These are phyloP conservation scores for Pichia kluyveri DNA, from an alignment of 805 yeast species.

Conservation along the genomic window DNA sequence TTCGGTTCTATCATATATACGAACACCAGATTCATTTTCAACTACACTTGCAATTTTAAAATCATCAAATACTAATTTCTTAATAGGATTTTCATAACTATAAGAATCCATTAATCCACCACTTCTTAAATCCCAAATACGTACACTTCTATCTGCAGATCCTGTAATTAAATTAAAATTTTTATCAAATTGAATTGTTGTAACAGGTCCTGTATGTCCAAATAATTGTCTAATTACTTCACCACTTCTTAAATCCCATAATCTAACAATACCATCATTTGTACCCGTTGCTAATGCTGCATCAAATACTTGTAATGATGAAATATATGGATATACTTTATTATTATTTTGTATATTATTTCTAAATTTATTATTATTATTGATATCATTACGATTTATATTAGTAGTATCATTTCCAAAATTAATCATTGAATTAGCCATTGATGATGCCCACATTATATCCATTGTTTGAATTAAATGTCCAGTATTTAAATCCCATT, in stretches of 20 bases:
- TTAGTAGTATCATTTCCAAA: background rate
- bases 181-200: slow-evolving; percentile 55
- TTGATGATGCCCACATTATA: slow-evolving; percentile 48
- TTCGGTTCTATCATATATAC: slow-evolving; percentile 48
- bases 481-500: slow-evolving; percentile 65
- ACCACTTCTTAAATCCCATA: slow-evolving; percentile 71
- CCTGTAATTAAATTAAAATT: slow-evolving; percentile 57
- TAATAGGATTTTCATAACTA: slow-evolving; percentile 49
- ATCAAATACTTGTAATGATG: slow-evolving; percentile 62
- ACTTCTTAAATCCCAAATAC: slow-evolving; percentile 67
- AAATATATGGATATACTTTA: slow-evolving; percentile 36
- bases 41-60: slow-evolving; percentile 41
- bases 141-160: slow-evolving; percentile 49
- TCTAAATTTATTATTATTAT: slow-evolving; percentile 3
- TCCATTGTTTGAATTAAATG: slow-evolving; percentile 64
- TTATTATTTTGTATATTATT: slow-evolving; percentile 1
- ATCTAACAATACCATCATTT: slow-evolving; percentile 62
- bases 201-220: slow-evolving; percentile 66
- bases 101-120: slow-evolving; percentile 55
- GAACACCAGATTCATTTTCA: slow-evolving; percentile 39
- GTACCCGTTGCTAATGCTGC: slow-evolving; percentile 77
- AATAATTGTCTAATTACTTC: slow-evolving; percentile 50
- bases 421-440: slow-evolving; percentile 16
- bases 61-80: slow-evolving; percentile 50
- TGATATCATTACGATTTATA: slow-evolving; percentile 1